phyloP scores from a whole-genome alignment of 495 filamentous ascomycete species.

The Jackrogersella minutella region DNA sequence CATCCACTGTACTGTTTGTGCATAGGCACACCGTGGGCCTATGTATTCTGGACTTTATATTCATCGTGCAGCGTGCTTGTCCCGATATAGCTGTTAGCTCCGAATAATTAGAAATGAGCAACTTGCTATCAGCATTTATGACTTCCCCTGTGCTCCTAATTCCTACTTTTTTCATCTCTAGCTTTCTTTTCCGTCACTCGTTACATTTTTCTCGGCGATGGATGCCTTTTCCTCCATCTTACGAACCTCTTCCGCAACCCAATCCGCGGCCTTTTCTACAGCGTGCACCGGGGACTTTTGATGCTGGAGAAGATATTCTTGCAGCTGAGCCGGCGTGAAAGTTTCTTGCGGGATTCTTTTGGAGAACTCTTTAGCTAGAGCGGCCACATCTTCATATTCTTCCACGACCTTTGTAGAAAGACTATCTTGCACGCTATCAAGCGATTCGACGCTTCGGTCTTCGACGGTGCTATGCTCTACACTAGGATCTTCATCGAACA shows the following conservation, averaged over 20 bases:
- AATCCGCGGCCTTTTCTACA: background rate
- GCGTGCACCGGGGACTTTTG: background rate
- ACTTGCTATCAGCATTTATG: too few relatives aligned
- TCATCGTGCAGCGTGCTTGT: too few relatives aligned
- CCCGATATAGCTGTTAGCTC: too few relatives aligned
- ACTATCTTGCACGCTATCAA: background rate
- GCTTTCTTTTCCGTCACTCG: background rate
- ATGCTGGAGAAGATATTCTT: slow-evolving; percentile 1
- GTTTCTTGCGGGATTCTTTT: background rate
- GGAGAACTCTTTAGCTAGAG: background rate
- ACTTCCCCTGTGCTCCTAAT: background rate
- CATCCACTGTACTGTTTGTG: too few relatives aligned
- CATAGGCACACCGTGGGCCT: too few relatives aligned
- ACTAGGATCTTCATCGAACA: background rate
- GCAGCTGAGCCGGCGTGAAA: slow-evolving; percentile 1
- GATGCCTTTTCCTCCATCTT: background rate
- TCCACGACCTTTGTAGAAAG: background rate
- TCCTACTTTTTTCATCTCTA: background rate
- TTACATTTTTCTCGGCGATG: background rate
- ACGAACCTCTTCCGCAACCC: background rate
- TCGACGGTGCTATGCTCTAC: background rate
- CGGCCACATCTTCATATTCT: background rate
- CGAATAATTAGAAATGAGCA: too few relatives aligned
- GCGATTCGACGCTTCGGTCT: background rate
- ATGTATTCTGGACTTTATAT: too few relatives aligned